Conservation (phyloP, 2,329 filamentous ascomycete genomes). For the Stylonectria norvegica region DNA sequence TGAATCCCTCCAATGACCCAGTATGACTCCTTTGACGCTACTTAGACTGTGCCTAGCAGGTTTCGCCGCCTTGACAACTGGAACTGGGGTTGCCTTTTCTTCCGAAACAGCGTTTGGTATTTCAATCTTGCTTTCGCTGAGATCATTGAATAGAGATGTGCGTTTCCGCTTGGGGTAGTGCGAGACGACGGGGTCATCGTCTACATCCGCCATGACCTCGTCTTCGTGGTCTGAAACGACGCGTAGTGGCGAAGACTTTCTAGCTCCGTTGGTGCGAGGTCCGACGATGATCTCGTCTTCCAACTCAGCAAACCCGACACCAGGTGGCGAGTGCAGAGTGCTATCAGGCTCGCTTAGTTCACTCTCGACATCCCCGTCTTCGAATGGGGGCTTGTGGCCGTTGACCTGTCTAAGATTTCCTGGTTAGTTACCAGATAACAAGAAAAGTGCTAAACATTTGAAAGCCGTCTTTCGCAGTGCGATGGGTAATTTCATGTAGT, state of each 20-base stretch:
- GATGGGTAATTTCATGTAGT: no score
- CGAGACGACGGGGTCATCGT: conserved; percentile 35
- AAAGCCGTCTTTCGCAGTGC: no score
- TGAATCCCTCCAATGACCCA: conserved; percentile 62
- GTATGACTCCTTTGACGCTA: conserved; percentile 44
- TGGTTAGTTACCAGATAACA: conserved; percentile 20
- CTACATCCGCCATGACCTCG: conserved; percentile 40
- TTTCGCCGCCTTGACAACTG: conserved; percentile 24
- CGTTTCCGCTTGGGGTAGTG: conserved; percentile 57
- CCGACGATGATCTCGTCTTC: conserved; percentile 55
- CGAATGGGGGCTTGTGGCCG: conserved; percentile 30
- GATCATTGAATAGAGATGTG: conserved; percentile 46
- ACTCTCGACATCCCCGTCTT: conserved; percentile 39
- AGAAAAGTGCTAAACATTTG: conserved; percentile 1
- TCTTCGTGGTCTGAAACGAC: conserved; percentile 39
- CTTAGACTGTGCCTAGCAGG: conserved; percentile 27
- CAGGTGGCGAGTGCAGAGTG: conserved; percentile 37
- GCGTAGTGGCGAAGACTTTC: conserved; percentile 35
- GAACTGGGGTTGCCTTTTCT: conserved; percentile 24
- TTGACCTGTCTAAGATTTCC: conserved; percentile 26
- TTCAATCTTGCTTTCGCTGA: conserved; percentile 47
- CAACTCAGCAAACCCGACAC: conserved; percentile 36
- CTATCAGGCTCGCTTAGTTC: conserved; percentile 44
- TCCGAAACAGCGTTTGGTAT: conserved; percentile 32
- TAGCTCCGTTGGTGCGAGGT: conserved; percentile 37